Percentiles rank a stretch among this genome's conserved stretches.
Evolutionary conservation across 176 grass and related monocot genomes (phyloP).

Genomic region (Cenchrus americanus): DNA sequence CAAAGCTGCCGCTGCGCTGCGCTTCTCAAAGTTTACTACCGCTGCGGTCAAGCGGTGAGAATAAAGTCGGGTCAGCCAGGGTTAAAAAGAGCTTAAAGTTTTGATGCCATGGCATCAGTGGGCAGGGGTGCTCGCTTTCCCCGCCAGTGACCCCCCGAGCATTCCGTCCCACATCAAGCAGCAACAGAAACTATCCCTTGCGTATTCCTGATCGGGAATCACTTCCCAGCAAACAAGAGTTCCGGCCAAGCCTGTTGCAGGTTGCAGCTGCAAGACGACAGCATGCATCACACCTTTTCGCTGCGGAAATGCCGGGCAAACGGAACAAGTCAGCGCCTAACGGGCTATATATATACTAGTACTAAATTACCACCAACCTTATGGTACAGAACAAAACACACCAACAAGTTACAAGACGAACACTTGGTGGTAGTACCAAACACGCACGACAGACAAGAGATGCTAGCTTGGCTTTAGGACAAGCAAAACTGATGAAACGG

Average conservation of each 20-base stretch:
- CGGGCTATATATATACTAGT: not conserved
- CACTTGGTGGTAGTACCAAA: not conserved
- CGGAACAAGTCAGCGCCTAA: not conserved
- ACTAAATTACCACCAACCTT: not conserved
- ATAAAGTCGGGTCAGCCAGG: conserved; percentile 29
- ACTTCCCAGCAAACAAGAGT: not conserved
- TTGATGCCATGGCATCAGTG: conserved; percentile 37
- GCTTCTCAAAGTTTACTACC: conserved; percentile 7
- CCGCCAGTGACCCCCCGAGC: not conserved
- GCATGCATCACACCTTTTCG: conserved; percentile 11
- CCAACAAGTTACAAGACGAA: conserved; percentile 10
- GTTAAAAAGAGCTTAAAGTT: conserved; percentile 27
- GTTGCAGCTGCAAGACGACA: not conserved
- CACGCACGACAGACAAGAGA: conserved; percentile 1
- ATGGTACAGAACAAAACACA: not conserved
- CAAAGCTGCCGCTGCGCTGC: not conserved
- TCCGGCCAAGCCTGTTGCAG: not conserved
- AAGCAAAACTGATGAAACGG: not conserved
- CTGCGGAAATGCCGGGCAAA: not conserved
- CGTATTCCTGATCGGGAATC: conserved; percentile 29
- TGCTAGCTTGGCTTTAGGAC: not conserved
- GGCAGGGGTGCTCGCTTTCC: not conserved
- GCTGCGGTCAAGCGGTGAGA: conserved; percentile 17
- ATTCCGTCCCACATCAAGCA: conserved; percentile 23
- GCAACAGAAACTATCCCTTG: conserved; percentile 40